A percentile compares a stretch with the other conserved stretches of the same genome.
These are phyloP conservation scores for Phymatotrichopsis omnivora DNA, from an alignment of 2,329 filamentous ascomycete species.

Conservation along the genomic window DNA sequence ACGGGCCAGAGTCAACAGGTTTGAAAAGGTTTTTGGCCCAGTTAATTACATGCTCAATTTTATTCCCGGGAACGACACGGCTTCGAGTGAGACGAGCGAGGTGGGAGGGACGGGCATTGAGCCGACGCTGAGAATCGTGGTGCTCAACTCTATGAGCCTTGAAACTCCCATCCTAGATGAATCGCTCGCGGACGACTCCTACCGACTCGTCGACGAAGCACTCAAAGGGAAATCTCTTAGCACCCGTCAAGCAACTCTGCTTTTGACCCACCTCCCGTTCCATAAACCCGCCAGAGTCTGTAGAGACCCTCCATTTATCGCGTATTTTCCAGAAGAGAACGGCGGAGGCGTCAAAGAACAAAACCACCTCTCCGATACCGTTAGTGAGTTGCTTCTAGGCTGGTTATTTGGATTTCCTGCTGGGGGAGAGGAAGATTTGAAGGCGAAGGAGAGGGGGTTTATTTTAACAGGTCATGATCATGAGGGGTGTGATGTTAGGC, in stretches of 20 bases:
- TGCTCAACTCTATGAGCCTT: constrained; percentile 88
- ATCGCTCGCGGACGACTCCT: constrained; percentile 63
- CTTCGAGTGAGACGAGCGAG: constrained; percentile 34
- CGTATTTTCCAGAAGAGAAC: constrained; percentile 59
- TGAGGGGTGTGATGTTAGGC: constrained; percentile 81
- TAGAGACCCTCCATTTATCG: constrained; percentile 72
- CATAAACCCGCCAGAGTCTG: constrained; percentile 76
- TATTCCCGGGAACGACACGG: constrained; percentile 44
- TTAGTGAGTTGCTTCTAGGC: constrained; percentile 66
- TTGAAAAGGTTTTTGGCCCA: constrained; percentile 75
- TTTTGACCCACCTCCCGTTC: constrained; percentile 86
- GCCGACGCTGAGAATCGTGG: constrained; percentile 64
- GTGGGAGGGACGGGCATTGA: too few species aligned
- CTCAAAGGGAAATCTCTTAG: constrained; percentile 27
- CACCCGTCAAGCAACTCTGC: constrained; percentile 61
- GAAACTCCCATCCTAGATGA: constrained; percentile 65
- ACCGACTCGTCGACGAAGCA: constrained; percentile 57
- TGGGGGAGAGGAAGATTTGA: constrained; percentile 33
- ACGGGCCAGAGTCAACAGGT: constrained; percentile 61
- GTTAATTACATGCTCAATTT: constrained; percentile 84
- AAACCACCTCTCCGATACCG: constrained; percentile 69
- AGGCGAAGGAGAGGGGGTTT: constrained; percentile 60
- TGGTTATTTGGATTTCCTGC: constrained; percentile 70
- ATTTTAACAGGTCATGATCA: constrained; percentile 93
- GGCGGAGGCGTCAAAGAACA: constrained; percentile 75